Conservation (phyloP, 2,329 filamentous ascomycete genomes). For the Calonectria pseudoturangicola region DNA sequence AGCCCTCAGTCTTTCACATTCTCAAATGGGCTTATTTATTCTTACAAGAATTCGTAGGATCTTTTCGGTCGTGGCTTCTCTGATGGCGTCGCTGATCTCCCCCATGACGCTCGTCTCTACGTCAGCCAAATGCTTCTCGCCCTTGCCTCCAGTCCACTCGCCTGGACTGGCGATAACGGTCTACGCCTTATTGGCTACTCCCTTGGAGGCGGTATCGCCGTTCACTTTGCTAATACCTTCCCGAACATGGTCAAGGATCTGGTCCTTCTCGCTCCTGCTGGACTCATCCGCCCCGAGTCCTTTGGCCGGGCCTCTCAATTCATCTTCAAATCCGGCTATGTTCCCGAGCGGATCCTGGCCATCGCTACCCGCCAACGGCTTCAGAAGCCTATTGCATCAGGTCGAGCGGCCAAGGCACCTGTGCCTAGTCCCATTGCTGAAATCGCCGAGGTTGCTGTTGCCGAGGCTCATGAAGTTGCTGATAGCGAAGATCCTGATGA, state of each 20-base stretch:
- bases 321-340: conserved; percentile 72
- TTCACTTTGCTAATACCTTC: conserved; percentile 84
- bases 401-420: conserved; percentile 54
- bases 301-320: conserved; percentile 70
- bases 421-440: conserved; percentile 44
- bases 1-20: conserved; percentile 49
- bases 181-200: conserved; percentile 87
- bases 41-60: conserved; percentile 65
- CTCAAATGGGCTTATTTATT: conserved; percentile 26
- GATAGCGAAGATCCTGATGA: conserved; percentile 56
- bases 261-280: conserved; percentile 86
- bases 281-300: conserved; percentile 77
- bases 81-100: conserved; percentile 78
- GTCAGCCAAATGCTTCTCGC: conserved; percentile 82
- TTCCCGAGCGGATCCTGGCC: conserved; percentile 72
- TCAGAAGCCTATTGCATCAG: conserved; percentile 69
- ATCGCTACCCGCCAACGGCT: conserved; percentile 69
- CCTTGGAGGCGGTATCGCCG: conserved; percentile 86
- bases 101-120: conserved; percentile 85
- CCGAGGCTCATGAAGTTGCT: conserved; percentile 62
- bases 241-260: conserved; percentile 81
- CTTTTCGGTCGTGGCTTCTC: conserved; percentile 82
- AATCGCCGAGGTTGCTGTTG: conserved; percentile 62
- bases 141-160: conserved; percentile 80
- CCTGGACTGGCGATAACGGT: conserved; percentile 76